A percentile compares a stretch with the other conserved stretches of the same genome.
Conservation (phyloP, 352 stramenopile species). For the Sclerospora graminicola region DNA sequence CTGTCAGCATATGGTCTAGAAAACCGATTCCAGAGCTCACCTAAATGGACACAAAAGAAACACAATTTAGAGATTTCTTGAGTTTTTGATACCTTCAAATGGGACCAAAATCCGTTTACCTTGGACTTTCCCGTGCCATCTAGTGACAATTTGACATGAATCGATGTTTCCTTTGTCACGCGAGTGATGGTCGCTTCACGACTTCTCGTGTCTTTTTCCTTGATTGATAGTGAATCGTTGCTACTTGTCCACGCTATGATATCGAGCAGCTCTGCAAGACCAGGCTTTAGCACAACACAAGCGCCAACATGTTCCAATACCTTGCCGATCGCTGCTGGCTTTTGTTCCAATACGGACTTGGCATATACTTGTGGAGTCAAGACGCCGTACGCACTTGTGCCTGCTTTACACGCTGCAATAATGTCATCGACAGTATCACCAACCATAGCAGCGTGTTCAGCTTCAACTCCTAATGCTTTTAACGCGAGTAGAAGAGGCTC, state of each 20-base stretch:
- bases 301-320: conserved; percentile 52
- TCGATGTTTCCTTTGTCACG: conserved; percentile 93
- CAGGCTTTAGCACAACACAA: conserved; percentile 49
- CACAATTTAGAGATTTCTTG: too few species aligned
- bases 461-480: conserved; percentile 69
- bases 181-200: conserved; percentile 47
- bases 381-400: conserved; percentile 67
- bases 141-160: conserved; percentile 80
- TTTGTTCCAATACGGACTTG: conserved; percentile 59
- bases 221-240: not conserved
- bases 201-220: not conserved
- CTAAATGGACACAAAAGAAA: conserved; percentile 9
- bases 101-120: too few species aligned
- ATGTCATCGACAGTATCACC: conserved; percentile 97
- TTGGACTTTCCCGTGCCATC: conserved; percentile 83
- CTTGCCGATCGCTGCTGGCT: conserved; percentile 29
- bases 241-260: conserved; percentile 34
- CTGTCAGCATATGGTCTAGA: conserved; percentile 88
- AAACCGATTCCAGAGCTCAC: conserved; percentile 87
- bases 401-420: conserved; percentile 67
- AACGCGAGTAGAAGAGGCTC: conserved; percentile 82
- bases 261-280: conserved; percentile 77
- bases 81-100: too few species aligned
- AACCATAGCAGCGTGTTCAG: conserved; percentile 83
- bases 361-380: conserved; percentile 81